Evolutionary conservation across 768 basidiomycete species (phyloP), one percentile per base, ranked within the genome.

Genomic region (Gyrodon lividus): DNA sequence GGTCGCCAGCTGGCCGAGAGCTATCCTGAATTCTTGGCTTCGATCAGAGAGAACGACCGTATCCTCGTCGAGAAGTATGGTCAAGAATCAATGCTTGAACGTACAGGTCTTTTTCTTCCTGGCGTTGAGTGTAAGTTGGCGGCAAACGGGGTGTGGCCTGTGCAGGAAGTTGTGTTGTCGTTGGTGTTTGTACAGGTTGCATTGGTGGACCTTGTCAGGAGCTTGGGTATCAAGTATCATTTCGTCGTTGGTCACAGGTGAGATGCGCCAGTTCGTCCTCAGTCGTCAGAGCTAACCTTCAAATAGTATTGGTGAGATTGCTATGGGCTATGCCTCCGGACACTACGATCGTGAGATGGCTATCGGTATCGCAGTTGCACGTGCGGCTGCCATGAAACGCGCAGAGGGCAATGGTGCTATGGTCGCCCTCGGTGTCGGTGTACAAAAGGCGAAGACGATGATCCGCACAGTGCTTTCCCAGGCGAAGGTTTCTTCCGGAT

Each of bases 241-340:
- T 65, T 55, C 14, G 72, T 72, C 5, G 59, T 73, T 17, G 72
- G 70, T 39, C 69, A 69, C 51, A 65, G 68, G 69, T 64, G n/a
- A 34, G 51, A 22, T 6, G 16, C 26, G 19, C 35, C 13, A 14
- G 9, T 35, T 5, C 7, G 8, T 38, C n/a, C 48, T 46, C 2
- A 2, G 2, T 39, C 43, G 6, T 37, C 33, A 14, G 22, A 30
- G 33, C 48, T 68, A 42, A 61, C 40, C 10, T n/a, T 34, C 40
- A 9, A 20, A 48, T 17, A 60, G 57, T 57, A 55, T 65, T n/a
- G 69, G 70, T 24, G 70, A 73, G 44, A 68, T 72, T 38, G 70
- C 67, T 4, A 72, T 72, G 62, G 62, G 69, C 37, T 73, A 73
- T 23, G 69, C 70, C 12, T 66, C 72, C 2, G 70, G 72, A 9